Percentiles rank a stretch among this genome's conserved stretches.
Evolutionary conservation across 1,139 yeast genomes (phyloP).

Genomic region (Candida neerlandica): DNA sequence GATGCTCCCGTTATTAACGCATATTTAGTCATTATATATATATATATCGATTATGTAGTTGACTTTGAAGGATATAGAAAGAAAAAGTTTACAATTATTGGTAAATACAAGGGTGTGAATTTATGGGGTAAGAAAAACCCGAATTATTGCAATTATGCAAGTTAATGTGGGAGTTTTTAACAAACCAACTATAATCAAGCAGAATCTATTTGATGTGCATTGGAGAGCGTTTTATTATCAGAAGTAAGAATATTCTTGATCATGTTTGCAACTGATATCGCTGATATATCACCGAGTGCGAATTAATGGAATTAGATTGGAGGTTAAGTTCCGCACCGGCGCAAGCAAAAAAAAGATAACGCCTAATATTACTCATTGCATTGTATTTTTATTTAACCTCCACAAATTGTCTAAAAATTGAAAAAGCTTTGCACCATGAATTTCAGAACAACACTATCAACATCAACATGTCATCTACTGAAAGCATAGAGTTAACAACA

Average conservation of each 20-base stretch:
- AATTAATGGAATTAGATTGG: neutral
- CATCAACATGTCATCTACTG: constrained; percentile 4
- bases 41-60: no score
- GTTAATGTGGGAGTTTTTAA: no score
- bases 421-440: neutral
- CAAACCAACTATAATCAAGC: no score
- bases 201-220: no score
- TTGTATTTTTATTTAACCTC: neutral
- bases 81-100: no score
- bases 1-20: constrained; percentile 46
- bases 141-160: no score
- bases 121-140: no score
- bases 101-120: no score
- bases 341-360: neutral
- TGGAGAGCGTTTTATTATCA: neutral
- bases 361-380: neutral
- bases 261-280: neutral
- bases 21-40: constrained; percentile 12
- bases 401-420: neutral
- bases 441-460: neutral
- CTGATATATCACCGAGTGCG: neutral
- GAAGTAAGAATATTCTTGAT: neutral
- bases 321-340: neutral
- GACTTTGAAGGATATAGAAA: no score
- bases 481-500: constrained; percentile 7